Percentiles rank a stretch among this genome's conserved stretches.
These are phyloP conservation scores for Pestalotiopsis sp. DNA, from an alignment of 2,329 filamentous ascomycete genomes.

Conservation along the genomic window DNA sequence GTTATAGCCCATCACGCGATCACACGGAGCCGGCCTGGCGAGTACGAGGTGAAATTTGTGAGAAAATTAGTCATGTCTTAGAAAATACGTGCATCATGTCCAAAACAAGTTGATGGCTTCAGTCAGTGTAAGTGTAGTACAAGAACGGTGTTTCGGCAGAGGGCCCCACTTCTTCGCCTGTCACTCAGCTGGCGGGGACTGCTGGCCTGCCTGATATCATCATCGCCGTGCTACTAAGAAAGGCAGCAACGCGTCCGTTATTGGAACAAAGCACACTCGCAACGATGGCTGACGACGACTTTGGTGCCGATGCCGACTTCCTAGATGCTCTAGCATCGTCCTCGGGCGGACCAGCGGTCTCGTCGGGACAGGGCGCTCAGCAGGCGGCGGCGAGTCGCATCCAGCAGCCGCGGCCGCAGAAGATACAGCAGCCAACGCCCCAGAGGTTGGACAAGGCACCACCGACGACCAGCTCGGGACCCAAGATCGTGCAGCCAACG, in stretches of 20 bases:
- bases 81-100: too few species aligned
- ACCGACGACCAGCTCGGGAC: slow-evolving; percentile 37
- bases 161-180: background rate
- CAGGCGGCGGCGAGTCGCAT: slow-evolving; percentile 24
- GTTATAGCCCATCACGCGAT: too few species aligned
- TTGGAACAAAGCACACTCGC: background rate
- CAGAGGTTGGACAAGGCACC: slow-evolving; percentile 51
- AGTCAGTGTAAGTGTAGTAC: too few species aligned
- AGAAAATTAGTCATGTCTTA: too few species aligned
- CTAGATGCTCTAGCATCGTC: slow-evolving; percentile 36
- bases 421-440: slow-evolving; percentile 40
- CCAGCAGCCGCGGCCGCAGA: slow-evolving; percentile 45
- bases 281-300: slow-evolving; percentile 45
- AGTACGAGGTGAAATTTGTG: too few species aligned
- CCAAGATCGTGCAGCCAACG: slow-evolving; percentile 80
- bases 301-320: slow-evolving; percentile 47
- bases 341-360: slow-evolving; percentile 17
- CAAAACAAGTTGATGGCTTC: too few species aligned
- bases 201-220: slow-evolving; percentile 1
- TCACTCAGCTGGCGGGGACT: background rate
- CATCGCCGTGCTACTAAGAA: background rate
- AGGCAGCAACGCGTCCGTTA: background rate
- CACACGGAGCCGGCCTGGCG: too few species aligned
- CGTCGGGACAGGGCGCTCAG: slow-evolving; percentile 22
- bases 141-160: too few species aligned